A percentile compares a stretch with the other conserved stretches of the same genome.
phyloP scores from a whole-genome alignment of 1,284 basidiomycete genomes.

The Tilletia walkeri region DNA sequence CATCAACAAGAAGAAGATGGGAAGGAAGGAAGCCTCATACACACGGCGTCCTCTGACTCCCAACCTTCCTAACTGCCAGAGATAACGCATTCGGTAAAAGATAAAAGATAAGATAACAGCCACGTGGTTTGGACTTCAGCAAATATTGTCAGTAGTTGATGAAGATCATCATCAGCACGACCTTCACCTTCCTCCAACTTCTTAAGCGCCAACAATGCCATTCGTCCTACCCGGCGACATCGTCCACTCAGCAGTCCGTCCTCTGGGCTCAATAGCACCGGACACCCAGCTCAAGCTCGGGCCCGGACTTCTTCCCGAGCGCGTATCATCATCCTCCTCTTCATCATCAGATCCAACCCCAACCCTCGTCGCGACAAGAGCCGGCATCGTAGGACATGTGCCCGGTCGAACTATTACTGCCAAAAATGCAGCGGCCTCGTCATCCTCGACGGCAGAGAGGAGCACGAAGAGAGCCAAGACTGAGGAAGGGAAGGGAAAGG shows the following conservation, averaged over 20 bases:
- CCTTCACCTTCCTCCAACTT: too few relatives aligned
- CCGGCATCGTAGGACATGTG: constrained; percentile 14
- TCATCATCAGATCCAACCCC: background rate
- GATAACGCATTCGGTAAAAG: background rate
- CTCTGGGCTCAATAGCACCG: constrained; percentile 18
- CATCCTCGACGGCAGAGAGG: background rate
- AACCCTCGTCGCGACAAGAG: constrained; percentile 10
- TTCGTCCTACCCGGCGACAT: constrained; percentile 44
- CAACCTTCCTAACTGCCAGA: background rate
- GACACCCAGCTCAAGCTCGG: constrained; percentile 35
- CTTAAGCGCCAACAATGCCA: constrained; percentile 27
- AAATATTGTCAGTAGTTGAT: too few relatives aligned
- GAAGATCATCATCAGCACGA: too few relatives aligned
- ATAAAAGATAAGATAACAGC: too few relatives aligned
- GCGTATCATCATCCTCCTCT: background rate
- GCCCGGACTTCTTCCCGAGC: constrained; percentile 37
- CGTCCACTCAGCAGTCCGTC: constrained; percentile 16
- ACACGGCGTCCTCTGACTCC: too few relatives aligned
- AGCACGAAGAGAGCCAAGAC: constrained; percentile 2
- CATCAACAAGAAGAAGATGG: too few relatives aligned
- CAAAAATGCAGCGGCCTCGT: background rate
- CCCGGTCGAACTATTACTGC: background rate
- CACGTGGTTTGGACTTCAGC: too few relatives aligned
- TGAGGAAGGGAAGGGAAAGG: constrained; percentile 5
- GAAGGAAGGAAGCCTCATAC: too few relatives aligned